phyloP scores from a whole-genome alignment of 139 green algal species.

The Asterochloris erici region DNA sequence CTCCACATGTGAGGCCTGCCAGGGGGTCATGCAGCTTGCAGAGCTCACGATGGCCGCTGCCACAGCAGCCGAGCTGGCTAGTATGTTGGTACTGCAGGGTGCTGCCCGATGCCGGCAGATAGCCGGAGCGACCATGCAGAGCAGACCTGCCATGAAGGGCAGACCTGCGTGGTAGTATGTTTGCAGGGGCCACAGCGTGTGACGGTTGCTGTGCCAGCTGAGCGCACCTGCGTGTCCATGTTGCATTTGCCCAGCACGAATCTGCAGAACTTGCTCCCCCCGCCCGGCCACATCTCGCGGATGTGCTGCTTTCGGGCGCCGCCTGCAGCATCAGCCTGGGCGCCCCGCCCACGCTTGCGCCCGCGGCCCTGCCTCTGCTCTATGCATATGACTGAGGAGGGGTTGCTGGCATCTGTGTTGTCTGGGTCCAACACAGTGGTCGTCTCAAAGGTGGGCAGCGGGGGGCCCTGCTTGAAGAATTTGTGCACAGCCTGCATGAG shows the following conservation, averaged over 20 bases:
- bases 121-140: not conserved
- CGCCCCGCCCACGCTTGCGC: too few species aligned
- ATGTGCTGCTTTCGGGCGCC: not conserved
- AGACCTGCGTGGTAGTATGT: not conserved
- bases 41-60: not conserved
- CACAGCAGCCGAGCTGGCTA: not conserved
- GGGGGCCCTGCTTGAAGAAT: conserved; percentile 33
- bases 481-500: conserved; percentile 38
- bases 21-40: not conserved
- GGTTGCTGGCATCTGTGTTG: not conserved
- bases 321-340: too few species aligned
- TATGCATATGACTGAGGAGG: not conserved
- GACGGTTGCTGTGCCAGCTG: too few species aligned
- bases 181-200: not conserved
- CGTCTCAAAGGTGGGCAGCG: conserved; percentile 26
- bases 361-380: too few species aligned
- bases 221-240: conserved; percentile 69
- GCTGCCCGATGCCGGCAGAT: not conserved
- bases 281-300: conserved; percentile 39
- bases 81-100: not conserved
- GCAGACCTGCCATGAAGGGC: not conserved
- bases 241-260: conserved; percentile 92
- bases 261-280: conserved; percentile 38
- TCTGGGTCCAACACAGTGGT: conserved; percentile 18
- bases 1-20: not conserved